Evolutionary conservation across 1,284 basidiomycete species (phyloP).

Genomic region (Trichosporon coremiiforme): DNA sequence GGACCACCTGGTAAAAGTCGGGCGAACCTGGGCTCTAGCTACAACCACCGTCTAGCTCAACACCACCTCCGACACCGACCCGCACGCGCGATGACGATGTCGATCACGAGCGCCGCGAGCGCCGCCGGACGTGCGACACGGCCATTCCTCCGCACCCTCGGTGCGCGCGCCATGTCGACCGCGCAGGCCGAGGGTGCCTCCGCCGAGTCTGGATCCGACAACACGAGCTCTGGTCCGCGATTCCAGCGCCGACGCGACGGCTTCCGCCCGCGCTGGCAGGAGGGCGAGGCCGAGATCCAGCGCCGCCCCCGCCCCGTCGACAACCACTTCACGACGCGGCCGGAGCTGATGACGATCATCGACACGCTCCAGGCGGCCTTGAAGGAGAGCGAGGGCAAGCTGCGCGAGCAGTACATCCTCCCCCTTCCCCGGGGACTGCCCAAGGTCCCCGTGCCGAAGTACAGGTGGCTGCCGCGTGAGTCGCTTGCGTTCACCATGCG

Average conservation of each 20-base stretch:
- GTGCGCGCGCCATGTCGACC: slow-evolving; percentile 24
- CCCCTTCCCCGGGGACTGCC: slow-evolving; percentile 73
- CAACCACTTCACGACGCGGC: slow-evolving; percentile 84
- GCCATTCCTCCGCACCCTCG: background rate
- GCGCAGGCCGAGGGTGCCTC: background rate
- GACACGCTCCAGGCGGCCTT: slow-evolving; percentile 69
- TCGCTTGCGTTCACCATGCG: slow-evolving; percentile 69
- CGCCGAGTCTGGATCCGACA: too few species aligned
- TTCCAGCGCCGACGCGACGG: too few species aligned
- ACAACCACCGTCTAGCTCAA: background rate
- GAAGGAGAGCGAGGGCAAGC: slow-evolving; percentile 62
- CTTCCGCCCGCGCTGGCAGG: too few species aligned
- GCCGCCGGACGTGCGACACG: background rate
- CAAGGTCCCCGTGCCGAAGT: slow-evolving; percentile 63
- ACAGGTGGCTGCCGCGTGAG: slow-evolving; percentile 67
- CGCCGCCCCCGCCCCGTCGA: slow-evolving; percentile 57
- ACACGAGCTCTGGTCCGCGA: too few species aligned
- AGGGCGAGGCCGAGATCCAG: background rate
- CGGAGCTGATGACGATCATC: slow-evolving; percentile 74
- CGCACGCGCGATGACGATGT: background rate
- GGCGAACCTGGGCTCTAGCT: background rate
- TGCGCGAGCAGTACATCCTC: slow-evolving; percentile 70
- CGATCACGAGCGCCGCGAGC: slow-evolving; percentile 15
- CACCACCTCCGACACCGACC: background rate
- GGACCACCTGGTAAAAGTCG: slow-evolving; percentile 26